Percentiles rank a stretch among this genome's conserved stretches.
Conservation (phyloP, 768 basidiomycete species). For the Dentipellis sp. region DNA sequence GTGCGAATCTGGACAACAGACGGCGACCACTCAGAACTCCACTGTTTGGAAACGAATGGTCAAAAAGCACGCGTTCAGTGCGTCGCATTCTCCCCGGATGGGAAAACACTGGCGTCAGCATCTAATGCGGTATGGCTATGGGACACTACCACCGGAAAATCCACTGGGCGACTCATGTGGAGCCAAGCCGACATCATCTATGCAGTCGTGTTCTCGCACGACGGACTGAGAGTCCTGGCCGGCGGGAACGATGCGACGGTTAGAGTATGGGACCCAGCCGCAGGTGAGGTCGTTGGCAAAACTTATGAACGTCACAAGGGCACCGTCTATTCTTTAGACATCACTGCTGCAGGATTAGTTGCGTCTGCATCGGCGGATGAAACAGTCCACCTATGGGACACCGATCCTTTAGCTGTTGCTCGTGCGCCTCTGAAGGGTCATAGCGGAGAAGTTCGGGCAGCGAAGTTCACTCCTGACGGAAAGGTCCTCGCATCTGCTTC, state of each 20-base stretch:
- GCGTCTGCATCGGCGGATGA: neutral
- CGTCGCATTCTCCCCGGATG: neutral
- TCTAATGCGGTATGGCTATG: neutral
- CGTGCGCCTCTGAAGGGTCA: neutral
- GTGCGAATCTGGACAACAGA: neutral
- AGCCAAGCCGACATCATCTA: neutral
- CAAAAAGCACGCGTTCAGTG: neutral
- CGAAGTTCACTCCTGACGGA: neutral
- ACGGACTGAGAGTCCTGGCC: neutral
- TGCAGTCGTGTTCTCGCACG: neutral
- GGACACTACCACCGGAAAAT: neutral
- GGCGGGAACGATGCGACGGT: neutral
- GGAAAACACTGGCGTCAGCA: neutral
- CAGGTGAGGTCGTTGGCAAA: neutral
- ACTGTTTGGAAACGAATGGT: neutral
- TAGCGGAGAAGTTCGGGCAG: neutral
- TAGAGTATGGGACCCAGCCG: neutral
- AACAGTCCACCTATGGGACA: neutral
- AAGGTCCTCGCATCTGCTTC: neutral
- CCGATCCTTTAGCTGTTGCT: neutral
- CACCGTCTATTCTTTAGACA: neutral
- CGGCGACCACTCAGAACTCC: neutral
- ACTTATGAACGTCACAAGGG: neutral
- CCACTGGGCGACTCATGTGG: neutral
- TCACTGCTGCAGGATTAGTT: neutral